A percentile compares a stretch with the other conserved stretches of the same genome.
Conservation (phyloP, 768 basidiomycete genomes). For the Megacollybia marginata region DNA sequence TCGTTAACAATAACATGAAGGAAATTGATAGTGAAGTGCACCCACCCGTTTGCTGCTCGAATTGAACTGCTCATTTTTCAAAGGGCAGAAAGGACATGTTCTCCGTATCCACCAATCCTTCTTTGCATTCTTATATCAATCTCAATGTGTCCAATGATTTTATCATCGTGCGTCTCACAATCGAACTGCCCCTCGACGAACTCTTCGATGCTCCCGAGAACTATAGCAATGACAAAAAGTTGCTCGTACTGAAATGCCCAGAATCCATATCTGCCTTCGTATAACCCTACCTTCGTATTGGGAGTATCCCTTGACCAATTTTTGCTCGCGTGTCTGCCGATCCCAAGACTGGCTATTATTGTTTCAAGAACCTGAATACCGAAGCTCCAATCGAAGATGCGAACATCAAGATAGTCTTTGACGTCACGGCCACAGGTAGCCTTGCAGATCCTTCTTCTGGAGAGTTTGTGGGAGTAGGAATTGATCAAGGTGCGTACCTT, state of each 20-base stretch:
- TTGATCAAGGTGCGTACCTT: constrained; percentile 66
- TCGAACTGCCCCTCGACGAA: too few relatives aligned
- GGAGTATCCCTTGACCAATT: too few relatives aligned
- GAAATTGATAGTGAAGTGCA: constrained; percentile 84
- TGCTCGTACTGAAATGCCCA: constrained; percentile 18
- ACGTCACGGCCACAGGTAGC: constrained; percentile 34
- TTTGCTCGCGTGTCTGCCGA: constrained; percentile 79
- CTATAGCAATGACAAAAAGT: too few relatives aligned
- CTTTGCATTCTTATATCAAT: constrained; percentile 91
- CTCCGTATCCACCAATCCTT: constrained; percentile 92
- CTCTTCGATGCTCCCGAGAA: too few relatives aligned
- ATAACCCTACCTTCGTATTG: constrained; percentile 86
- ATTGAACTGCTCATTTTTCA: constrained; percentile 4
- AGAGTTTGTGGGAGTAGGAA: constrained; percentile 70
- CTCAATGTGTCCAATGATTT: too few relatives aligned
- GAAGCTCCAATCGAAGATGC: constrained; percentile 46
- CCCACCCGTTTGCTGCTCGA: constrained; percentile 2
- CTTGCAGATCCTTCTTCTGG: constrained; percentile 22
- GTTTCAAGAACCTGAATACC: constrained; percentile 62
- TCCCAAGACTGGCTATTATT: constrained; percentile 80
- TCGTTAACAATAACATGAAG: constrained; percentile 86
- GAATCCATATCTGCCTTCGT: constrained; percentile 90
- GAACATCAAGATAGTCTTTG: constrained; percentile 61
- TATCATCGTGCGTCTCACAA: too few relatives aligned
- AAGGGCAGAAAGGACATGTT: constrained; percentile 79